A percentile compares a stretch with the other conserved stretches of the same genome.
These are phyloP conservation scores for Glonium stellatum DNA, from an alignment of 495 filamentous ascomycete genomes.

Conservation along the genomic window DNA sequence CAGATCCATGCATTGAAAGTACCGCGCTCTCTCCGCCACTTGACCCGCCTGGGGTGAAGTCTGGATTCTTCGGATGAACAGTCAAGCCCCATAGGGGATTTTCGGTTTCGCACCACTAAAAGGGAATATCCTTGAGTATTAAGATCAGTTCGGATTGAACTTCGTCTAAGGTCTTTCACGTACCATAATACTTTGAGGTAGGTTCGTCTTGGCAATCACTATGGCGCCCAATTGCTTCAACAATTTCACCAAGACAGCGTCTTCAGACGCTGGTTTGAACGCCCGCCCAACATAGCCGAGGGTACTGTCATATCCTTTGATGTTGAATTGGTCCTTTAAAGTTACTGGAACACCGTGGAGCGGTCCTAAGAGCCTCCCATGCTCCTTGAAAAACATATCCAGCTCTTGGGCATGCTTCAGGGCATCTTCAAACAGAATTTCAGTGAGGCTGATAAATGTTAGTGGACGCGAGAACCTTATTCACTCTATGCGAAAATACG, in stretches of 20 bases:
- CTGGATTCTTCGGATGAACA: conserved; percentile 43
- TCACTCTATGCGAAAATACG: conserved; percentile 3
- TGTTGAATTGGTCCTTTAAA: conserved; percentile 30
- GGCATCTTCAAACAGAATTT: conserved; percentile 28
- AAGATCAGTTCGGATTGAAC: conserved; percentile 1
- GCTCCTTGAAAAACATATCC: conserved; percentile 21
- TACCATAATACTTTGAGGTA: conserved; percentile 40
- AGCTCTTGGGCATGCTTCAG: conserved; percentile 17
- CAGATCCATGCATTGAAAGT: conserved; percentile 15
- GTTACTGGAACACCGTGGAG: conserved; percentile 30
- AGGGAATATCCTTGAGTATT: no score
- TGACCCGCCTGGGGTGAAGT: conserved; percentile 29
- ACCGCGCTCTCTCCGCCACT: conserved; percentile 25
- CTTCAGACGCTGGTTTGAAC: conserved; percentile 23
- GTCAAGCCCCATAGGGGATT: conserved; percentile 52
- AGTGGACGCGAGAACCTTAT: not conserved
- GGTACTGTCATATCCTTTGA: conserved; percentile 28
- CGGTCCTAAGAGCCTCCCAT: conserved; percentile 25
- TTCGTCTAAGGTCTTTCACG: conserved; percentile 21
- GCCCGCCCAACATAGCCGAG: conserved; percentile 29
- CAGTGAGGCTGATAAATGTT: conserved; percentile 18
- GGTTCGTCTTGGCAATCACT: conserved; percentile 36
- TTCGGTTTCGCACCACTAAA: conserved; percentile 43
- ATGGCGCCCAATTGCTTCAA: conserved; percentile 42
- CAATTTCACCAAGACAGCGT: conserved; percentile 38